These are phyloP conservation scores for Hansenula lynferdii DNA, from an alignment of 1,139 yeast species.

Conservation along the genomic window DNA sequence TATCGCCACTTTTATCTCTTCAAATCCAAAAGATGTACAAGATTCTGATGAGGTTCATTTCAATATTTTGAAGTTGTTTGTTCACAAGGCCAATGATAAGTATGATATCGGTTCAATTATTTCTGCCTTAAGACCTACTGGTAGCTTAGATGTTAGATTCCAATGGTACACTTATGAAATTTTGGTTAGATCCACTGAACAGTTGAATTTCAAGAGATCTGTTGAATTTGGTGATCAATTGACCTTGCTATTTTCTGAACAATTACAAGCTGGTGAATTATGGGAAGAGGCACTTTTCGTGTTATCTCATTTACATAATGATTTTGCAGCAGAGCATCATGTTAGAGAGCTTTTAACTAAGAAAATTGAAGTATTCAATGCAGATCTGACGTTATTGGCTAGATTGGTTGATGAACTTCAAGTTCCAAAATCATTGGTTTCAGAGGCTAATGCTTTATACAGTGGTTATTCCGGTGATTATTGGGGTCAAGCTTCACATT, in stretches of 20 bases:
- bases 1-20: constrained; percentile 26
- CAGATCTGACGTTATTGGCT: constrained; percentile 29
- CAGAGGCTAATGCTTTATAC: constrained; percentile 48
- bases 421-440: constrained; percentile 43
- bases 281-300: constrained; percentile 63
- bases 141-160: constrained; percentile 31
- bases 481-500: constrained; percentile 56
- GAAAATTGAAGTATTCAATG: constrained; percentile 39
- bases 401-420: constrained; percentile 32
- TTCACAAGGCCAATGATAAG: constrained; percentile 27
- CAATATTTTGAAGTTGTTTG: constrained; percentile 38
- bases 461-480: constrained; percentile 43
- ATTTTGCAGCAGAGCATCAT: constrained; percentile 33
- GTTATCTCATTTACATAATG: constrained; percentile 46
- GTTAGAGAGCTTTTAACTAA: constrained; percentile 43
- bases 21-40: constrained; percentile 21
- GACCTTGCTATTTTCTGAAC: constrained; percentile 46
- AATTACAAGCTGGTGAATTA: constrained; percentile 42
- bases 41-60: constrained; percentile 24
- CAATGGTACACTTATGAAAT: constrained; percentile 56
- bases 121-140: constrained; percentile 14
- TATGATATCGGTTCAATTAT: constrained; percentile 19
- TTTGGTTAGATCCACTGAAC: constrained; percentile 28
- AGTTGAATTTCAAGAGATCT: constrained; percentile 16
- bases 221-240: constrained; percentile 37